Percentiles rank a stretch among this genome's conserved stretches.
Evolutionary conservation across 2,329 filamentous ascomycete species (phyloP).

Genomic region (Fusarium sp.): DNA sequence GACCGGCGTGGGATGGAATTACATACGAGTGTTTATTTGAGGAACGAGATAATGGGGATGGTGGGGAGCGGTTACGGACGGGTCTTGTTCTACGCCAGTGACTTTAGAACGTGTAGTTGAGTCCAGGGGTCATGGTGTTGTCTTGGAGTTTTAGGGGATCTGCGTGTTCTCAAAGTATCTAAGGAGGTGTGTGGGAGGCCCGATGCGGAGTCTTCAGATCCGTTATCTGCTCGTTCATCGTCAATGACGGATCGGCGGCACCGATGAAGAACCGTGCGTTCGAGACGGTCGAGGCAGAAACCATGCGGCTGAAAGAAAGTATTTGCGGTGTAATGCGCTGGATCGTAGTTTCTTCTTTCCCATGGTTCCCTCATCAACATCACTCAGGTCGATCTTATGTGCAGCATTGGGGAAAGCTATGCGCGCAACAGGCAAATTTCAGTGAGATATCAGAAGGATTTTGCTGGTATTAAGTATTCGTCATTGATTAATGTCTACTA

Average conservation of each 20-base stretch:
- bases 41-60: not conserved
- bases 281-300: rapidly evolving
- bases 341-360: no score
- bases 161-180: not conserved
- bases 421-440: rapidly evolving
- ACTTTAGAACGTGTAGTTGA: not conserved
- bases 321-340: rapidly evolving
- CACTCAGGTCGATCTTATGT: rapidly evolving
- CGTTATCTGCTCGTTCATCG: not conserved
- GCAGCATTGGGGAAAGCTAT: rapidly evolving
- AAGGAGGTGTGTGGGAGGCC: no score
- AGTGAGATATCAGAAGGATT: rapidly evolving
- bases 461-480: no score
- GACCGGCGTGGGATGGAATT: not conserved
- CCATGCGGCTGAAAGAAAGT: no score
- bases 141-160: not conserved
- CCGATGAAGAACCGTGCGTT: not conserved
- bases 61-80: not conserved
- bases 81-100: not conserved
- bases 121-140: not conserved
- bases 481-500: rapidly evolving
- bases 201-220: not conserved
- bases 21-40: not conserved
- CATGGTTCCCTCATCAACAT: no score
- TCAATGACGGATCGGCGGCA: not conserved